Evolutionary conservation across 2,329 filamentous ascomycete species (phyloP).

Genomic region (Myriosclerotinia duriaeana): DNA sequence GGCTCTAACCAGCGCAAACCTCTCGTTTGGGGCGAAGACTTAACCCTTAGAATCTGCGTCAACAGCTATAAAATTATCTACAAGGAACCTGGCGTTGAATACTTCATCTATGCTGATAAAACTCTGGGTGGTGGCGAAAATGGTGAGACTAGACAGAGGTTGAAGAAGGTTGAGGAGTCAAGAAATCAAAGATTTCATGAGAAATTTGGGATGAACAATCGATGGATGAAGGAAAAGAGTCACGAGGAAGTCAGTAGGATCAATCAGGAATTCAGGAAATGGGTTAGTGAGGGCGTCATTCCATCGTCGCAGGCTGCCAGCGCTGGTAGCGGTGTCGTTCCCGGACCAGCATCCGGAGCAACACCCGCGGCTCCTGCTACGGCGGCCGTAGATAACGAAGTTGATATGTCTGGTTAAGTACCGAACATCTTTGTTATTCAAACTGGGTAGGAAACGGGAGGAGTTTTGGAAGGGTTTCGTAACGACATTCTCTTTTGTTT

Average conservation of each 20-base stretch:
- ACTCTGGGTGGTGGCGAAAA: constrained; percentile 43
- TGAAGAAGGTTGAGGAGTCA: constrained; percentile 41
- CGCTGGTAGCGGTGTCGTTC: not conserved
- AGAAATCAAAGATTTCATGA: constrained; percentile 50
- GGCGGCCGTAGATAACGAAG: constrained; percentile 20
- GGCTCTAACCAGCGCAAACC: constrained; percentile 58
- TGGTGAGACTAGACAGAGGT: constrained; percentile 37
- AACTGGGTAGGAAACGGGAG: not conserved
- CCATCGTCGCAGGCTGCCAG: constrained; percentile 10
- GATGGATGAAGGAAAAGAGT: constrained; percentile 51
- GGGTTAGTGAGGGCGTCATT: constrained; percentile 43
- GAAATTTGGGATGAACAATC: constrained; percentile 53
- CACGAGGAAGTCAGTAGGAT: constrained; percentile 50
- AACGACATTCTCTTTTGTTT: constrained; percentile 9
- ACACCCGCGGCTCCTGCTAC: not conserved
- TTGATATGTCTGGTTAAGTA: constrained; percentile 22
- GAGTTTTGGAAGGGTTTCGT: constrained; percentile 17
- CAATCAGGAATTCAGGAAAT: constrained; percentile 49
- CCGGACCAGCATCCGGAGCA: constrained; percentile 2
- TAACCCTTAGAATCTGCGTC: constrained; percentile 72
- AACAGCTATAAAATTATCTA: constrained; percentile 80
- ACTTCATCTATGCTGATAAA: constrained; percentile 58
- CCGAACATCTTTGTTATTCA: not conserved
- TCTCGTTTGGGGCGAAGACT: constrained; percentile 63
- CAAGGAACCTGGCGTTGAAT: constrained; percentile 68